phyloP scores from a whole-genome alignment of 1,284 basidiomycete species.

The Trichosporon ovoides region DNA sequence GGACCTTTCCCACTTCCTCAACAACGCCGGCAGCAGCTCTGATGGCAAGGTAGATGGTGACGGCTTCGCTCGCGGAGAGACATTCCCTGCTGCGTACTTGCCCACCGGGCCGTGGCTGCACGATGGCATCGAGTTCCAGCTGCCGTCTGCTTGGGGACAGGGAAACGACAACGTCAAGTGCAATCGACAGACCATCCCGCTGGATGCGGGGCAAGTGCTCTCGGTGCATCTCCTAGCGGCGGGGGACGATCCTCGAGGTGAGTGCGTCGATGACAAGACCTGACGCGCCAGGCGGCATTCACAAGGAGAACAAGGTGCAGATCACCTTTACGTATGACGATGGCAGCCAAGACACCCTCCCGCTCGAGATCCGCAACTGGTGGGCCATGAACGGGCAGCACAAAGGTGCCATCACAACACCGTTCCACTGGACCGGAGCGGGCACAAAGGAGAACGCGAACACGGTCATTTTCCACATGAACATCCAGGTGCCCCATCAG shows the following conservation, averaged over 20 bases:
- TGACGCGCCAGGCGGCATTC: background rate
- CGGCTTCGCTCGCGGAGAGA: conserved; percentile 8
- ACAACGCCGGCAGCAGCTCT: conserved; percentile 9
- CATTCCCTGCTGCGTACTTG: conserved; percentile 5
- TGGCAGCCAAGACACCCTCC: background rate
- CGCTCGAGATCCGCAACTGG: background rate
- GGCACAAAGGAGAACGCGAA: background rate
- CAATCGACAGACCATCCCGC: background rate
- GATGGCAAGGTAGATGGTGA: conserved; percentile 1
- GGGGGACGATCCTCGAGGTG: conserved; percentile 6
- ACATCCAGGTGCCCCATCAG: background rate
- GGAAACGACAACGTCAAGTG: background rate
- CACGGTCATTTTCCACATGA: conserved; percentile 8
- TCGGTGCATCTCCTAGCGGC: conserved; percentile 2
- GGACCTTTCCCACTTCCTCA: conserved; percentile 5
- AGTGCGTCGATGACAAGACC: background rate
- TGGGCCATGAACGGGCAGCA: background rate
- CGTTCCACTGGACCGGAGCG: background rate
- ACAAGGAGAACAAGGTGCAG: background rate
- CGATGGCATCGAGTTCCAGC: conserved; percentile 3
- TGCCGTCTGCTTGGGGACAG: background rate
- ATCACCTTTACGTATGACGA: background rate
- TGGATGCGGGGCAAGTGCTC: background rate
- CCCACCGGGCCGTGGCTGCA: conserved; percentile 10
- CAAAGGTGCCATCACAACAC: background rate